Evolutionary conservation across 192 early-diverging fungal species (phyloP).

Genomic region (Physocladia obscura): DNA sequence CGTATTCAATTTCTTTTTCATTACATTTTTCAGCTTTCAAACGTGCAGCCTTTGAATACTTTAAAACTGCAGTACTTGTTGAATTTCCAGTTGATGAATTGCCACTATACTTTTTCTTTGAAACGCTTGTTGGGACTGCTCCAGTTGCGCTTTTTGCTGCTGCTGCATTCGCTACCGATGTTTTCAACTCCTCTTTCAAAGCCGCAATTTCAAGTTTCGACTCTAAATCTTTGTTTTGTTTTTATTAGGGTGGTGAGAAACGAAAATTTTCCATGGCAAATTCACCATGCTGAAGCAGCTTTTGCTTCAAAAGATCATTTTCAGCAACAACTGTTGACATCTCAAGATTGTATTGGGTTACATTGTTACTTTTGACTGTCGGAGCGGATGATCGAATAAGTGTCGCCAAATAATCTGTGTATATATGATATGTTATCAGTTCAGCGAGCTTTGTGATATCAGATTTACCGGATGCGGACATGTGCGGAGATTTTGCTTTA

Average conservation of each 20-base stretch:
- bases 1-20: neutral
- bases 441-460: no score
- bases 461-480: neutral
- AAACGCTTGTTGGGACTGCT: no score
- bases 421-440: no score
- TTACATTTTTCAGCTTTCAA: constrained; percentile 10
- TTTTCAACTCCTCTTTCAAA: neutral
- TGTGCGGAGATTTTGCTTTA: neutral
- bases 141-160: neutral
- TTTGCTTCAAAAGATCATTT: neutral
- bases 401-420: no score
- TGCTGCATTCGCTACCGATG: neutral
- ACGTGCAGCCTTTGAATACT: constrained; percentile 3
- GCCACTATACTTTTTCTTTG: no score
- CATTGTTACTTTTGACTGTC: no score
- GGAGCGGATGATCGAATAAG: no score
- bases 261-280: neutral
- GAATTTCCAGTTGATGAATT: no score
- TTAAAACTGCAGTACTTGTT: neutral
- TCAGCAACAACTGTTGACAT: neutral
- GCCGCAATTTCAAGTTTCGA: neutral
- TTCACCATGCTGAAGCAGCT: neutral
- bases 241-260: neutral
- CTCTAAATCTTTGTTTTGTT: neutral
- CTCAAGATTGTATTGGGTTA: no score